These are phyloP conservation scores for Tolypocladium album DNA, from an alignment of 2,329 filamentous ascomycete species.

Conservation along the genomic window DNA sequence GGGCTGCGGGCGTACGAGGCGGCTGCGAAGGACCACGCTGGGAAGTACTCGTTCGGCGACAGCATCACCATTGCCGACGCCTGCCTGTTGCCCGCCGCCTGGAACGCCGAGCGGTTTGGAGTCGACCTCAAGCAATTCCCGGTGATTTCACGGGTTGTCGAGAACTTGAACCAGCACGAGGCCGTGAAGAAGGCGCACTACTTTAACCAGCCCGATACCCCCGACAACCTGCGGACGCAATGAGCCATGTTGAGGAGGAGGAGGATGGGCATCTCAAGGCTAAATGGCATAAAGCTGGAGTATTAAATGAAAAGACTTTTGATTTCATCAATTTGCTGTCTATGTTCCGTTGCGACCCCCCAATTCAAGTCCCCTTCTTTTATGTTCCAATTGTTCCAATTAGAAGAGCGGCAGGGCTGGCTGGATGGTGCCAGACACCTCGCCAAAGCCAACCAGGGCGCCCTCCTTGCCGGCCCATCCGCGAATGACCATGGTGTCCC, in stretches of 20 bases:
- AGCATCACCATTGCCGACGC: slow-evolving; percentile 46
- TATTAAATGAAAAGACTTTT: neutral
- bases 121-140: slow-evolving; percentile 41
- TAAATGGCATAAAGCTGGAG: neutral
- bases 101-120: slow-evolving; percentile 43
- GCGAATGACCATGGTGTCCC: slow-evolving; percentile 56
- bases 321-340: neutral
- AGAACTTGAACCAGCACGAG: slow-evolving; percentile 33
- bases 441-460: slow-evolving; percentile 65
- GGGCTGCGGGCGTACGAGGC: slow-evolving; percentile 48
- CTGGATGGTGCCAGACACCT: slow-evolving; percentile 53
- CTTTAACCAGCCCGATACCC: slow-evolving; percentile 39
- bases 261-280: neutral
- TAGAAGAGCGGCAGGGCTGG: slow-evolving; percentile 19
- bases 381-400: neutral
- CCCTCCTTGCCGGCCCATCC: slow-evolving; percentile 58
- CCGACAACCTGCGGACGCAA: slow-evolving; percentile 17
- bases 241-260: neutral
- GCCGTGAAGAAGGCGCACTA: slow-evolving; percentile 43
- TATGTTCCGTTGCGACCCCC: neutral
- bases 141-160: slow-evolving; percentile 31
- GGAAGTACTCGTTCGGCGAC: slow-evolving; percentile 45
- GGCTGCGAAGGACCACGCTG: slow-evolving; percentile 25
- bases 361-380: neutral
- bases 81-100: slow-evolving; percentile 45